Conservation (phyloP, 192 early-diverging fungal genomes). For the Podila epicladia region DNA sequence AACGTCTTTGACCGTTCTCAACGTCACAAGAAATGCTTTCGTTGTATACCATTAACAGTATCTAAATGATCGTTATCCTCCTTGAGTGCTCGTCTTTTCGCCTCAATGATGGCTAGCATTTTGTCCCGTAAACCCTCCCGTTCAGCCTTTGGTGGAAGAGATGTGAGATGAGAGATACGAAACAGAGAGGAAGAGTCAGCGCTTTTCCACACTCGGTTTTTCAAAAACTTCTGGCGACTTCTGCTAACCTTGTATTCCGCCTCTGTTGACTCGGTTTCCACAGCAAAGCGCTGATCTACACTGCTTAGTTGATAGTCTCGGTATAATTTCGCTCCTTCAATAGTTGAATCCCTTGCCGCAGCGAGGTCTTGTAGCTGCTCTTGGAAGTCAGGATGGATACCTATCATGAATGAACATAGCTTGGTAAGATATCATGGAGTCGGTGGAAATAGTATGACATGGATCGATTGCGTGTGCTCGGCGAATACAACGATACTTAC, state of each 20-base stretch:
- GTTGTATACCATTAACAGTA: not conserved
- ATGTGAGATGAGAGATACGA: not conserved
- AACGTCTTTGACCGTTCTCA: too few relatives aligned
- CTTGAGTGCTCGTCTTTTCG: not conserved
- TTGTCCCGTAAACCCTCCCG: not conserved
- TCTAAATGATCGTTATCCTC: not conserved
- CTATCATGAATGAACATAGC: not conserved
- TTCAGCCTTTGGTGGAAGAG: not conserved
- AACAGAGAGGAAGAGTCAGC: not conserved
- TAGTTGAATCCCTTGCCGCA: not conserved
- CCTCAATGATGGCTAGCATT: not conserved
- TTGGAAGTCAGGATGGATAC: not conserved
- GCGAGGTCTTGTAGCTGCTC: not conserved
- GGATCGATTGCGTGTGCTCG: too few relatives aligned
- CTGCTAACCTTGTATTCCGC: not conserved
- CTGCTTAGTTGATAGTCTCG: not conserved
- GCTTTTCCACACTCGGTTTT: not conserved
- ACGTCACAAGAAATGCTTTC: not conserved
- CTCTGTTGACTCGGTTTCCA: not conserved
- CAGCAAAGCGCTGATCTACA: not conserved
- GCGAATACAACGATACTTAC: not conserved
- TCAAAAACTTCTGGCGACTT: not conserved
- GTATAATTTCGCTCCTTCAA: not conserved
- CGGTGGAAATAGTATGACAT: too few relatives aligned
- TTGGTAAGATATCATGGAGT: too few relatives aligned